These are phyloP conservation scores for Phaeophleospora eucalypticola DNA, from an alignment of 2,329 filamentous ascomycete genomes.

Conservation along the genomic window DNA sequence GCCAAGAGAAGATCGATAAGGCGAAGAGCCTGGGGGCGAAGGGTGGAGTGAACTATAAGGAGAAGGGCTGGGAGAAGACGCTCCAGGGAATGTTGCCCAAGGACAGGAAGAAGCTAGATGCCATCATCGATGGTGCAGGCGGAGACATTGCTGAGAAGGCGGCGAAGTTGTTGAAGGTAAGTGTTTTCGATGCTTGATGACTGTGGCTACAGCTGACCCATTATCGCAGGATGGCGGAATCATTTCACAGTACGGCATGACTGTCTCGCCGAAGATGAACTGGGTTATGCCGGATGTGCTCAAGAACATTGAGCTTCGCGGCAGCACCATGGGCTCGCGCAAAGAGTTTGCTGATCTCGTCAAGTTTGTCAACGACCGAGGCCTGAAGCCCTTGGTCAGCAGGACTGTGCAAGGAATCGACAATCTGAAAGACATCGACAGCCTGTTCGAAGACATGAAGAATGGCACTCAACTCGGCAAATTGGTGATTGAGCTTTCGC, in stretches of 20 bases:
- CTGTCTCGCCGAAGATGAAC: slow-evolving; percentile 75
- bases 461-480: slow-evolving; percentile 86
- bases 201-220: slow-evolving; percentile 15
- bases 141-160: slow-evolving; percentile 74
- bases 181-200: slow-evolving; percentile 3
- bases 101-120: slow-evolving; percentile 68
- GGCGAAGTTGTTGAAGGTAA: slow-evolving; percentile 62
- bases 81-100: slow-evolving; percentile 58
- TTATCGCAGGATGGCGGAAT: slow-evolving; percentile 62
- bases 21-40: slow-evolving; percentile 69
- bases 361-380: slow-evolving; percentile 67
- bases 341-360: slow-evolving; percentile 92
- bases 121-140: slow-evolving; percentile 85
- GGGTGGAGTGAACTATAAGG: slow-evolving; percentile 79
- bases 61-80: slow-evolving; percentile 75
- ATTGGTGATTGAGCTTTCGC: slow-evolving; percentile 69
- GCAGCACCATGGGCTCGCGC: slow-evolving; percentile 86
- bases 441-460: slow-evolving; percentile 83
- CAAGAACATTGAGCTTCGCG: slow-evolving; percentile 80
- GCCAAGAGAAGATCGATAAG: slow-evolving; percentile 68
- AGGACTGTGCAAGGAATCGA: slow-evolving; percentile 64
- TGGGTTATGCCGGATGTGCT: slow-evolving; percentile 80
- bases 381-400: slow-evolving; percentile 74
- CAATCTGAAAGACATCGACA: slow-evolving; percentile 73
- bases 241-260: slow-evolving; percentile 91